Base-by-base conservation (phyloP, 257 asterid genomes). In the Leonotis leonurus region DNA sequence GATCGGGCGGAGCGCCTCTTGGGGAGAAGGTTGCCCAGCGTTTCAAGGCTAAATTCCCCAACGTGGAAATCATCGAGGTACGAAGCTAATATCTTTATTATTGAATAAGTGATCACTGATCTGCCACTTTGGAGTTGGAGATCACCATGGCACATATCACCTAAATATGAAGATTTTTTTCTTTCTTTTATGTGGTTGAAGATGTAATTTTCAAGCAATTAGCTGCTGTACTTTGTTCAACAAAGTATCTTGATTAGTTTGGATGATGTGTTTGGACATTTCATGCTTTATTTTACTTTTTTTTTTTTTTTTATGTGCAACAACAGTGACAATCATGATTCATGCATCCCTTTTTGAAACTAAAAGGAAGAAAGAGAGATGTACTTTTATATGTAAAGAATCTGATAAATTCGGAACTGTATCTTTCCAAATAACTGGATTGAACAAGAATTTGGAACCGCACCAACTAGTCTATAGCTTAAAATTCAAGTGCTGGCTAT, bases 1-100 rank as follows among this genome's bases (percentile, higher is more conserved):
- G 82, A 16, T 80, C 85, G 77, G 99, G 99, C 57, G 99, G 99
- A 35, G 99, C 97, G 10, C 90, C 98, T 64, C 85, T 92, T 1
- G 95, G 98, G 4, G 85, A 75, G 81, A 93, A 86, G 73, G 80
- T 79, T 8, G 64, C 83, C 1, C 84, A 77, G 67, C 70, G 59
- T 65, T 89, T 92, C 76, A 78, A 51, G 59, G 81, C 70, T 17
- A 81, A 73, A 39, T 92, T 88, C 62, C 90, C 95, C 3, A 14
- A 76, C 69, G 84, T 80, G 33, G 82, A 75, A 22, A 73, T 92
- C 59, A 1, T 67, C 7, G 90, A 86, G 93, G 98, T 89, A 73
- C 65, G 2, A 29, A 16, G 5, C 53, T 21, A 48, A 10, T 16
- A 14, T 43, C 8, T 48, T 21, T 11, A 18, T 21, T 48, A 44